These are phyloP conservation scores for Inosperma sp. DNA, from an alignment of 768 basidiomycete species.

Conservation along the genomic window DNA sequence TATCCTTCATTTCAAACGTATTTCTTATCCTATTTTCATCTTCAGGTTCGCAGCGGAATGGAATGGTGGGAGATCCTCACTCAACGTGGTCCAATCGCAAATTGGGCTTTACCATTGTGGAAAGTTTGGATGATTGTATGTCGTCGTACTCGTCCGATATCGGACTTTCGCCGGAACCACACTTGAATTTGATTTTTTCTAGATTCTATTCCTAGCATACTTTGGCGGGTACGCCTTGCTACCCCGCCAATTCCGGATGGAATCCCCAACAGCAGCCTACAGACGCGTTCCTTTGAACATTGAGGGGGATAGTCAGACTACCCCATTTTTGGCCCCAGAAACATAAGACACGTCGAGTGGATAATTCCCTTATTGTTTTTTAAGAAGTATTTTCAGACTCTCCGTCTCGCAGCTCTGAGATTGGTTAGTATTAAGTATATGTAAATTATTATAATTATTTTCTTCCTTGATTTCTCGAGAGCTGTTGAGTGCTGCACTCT, in stretches of 20 bases:
- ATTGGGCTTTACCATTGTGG: conserved; percentile 41
- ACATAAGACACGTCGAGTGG: background rate
- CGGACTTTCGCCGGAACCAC: background rate
- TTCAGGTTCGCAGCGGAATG: conserved; percentile 41
- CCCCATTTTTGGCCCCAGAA: conserved; percentile 2
- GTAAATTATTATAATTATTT: no score
- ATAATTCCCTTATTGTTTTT: no score
- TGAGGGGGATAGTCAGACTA: conserved; percentile 9
- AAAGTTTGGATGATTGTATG: conserved; percentile 45
- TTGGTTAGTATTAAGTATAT: no score
- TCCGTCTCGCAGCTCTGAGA: no score
- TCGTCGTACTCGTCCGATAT: conserved; percentile 8
- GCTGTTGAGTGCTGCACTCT: no score
- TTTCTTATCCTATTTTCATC: background rate
- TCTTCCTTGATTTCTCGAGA: no score
- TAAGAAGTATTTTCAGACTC: no score
- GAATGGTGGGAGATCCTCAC: conserved; percentile 40
- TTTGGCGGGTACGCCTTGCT: conserved; percentile 40
- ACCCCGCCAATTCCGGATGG: conserved; percentile 40
- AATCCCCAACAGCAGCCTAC: conserved; percentile 23
- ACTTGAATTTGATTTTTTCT: background rate
- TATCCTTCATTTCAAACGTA: background rate
- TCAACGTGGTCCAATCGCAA: conserved; percentile 31
- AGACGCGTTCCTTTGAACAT: conserved; percentile 13
- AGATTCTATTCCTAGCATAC: conserved; percentile 46